Conservation (phyloP, 805 yeast genomes). For the Metschnikowia lachancei region DNA sequence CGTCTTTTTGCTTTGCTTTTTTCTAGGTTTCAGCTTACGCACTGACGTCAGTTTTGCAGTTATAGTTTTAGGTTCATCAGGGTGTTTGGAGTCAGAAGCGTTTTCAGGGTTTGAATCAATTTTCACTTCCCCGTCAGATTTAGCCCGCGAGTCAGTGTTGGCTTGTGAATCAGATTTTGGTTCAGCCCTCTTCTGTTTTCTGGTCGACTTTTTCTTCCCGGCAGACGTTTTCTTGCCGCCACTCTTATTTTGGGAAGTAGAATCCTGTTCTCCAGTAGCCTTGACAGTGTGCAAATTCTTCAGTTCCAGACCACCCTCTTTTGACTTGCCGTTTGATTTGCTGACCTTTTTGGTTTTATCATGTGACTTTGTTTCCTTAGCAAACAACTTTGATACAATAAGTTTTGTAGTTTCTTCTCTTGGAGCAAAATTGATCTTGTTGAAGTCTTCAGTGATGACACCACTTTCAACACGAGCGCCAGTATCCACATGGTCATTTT, state of each 20-base stretch:
- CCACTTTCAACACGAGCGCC: conserved; percentile 9
- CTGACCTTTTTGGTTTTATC: conserved; percentile 1
- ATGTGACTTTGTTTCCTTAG: background rate
- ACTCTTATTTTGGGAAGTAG: background rate
- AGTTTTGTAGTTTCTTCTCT: conserved; percentile 12
- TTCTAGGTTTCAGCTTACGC: background rate
- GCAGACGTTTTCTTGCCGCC: background rate
- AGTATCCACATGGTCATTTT: background rate
- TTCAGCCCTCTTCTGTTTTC: background rate
- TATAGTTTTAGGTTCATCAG: background rate
- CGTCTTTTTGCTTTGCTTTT: background rate
- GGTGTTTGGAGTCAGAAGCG: background rate
- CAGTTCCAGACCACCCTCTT: background rate
- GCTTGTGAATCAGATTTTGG: background rate
- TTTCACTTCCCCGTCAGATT: too few species aligned
- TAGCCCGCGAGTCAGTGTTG: background rate
- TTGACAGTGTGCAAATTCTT: background rate
- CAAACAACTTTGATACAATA: conserved; percentile 11
- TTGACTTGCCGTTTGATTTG: background rate
- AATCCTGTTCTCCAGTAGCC: background rate
- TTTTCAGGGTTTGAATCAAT: too few species aligned
- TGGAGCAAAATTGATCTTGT: conserved; percentile 19
- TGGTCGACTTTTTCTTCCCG: background rate
- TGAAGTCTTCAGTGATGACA: conserved; percentile 17
- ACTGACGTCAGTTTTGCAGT: background rate